Base-by-base conservation (phyloP, 208 protist genomes). In the Vickermania ingenoplastis region DNA sequence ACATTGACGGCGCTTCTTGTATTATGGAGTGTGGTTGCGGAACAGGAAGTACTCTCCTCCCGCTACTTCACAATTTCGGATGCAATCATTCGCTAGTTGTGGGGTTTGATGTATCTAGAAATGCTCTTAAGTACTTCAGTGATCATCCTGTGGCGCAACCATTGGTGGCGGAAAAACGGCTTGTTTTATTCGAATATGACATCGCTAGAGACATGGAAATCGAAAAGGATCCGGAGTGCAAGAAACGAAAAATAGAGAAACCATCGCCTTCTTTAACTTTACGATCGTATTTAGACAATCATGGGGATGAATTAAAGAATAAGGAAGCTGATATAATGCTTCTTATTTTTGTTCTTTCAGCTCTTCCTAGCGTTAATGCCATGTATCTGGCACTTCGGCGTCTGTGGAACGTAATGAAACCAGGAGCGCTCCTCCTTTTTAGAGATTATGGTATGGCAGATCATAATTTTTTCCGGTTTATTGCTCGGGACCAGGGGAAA, bases 331-430 rank as follows among this genome's bases (percentile, higher is more conserved):
- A 77, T 53, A 50, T 41, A 17, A 55, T 75, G 13, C 52, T 79
- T 13, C 61, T 79, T 31, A 57, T 79, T 17, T 79, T 79, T 67
- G 73, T 79, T 30, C 60, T 79, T 54, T 79, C 73, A 36, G 71
- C 73, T 5, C 49, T 79, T 3, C 69, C 69, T n/a, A 51, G 61
- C 3, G n/a, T 63, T 14, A 41, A 67, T 41, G 54, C 41, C 14
- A 79, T 79, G 73, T 2, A 63, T 4, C 61, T 57, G 31, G 60
- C 70, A 3, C 31, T 79, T 17, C 63, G 59, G 28, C 28, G 65
- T 53, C 25, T 79, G 36, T 53, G 26, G 25, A 41, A 29, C 27
- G 36, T 65, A 22, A 23, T 79, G 23, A 61, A 57, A 27, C 52
- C 29, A 45, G 61, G 52, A 30, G 64, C 57, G 13, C 4, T 64